Percentiles rank a stretch among this genome's conserved stretches.
Evolutionary conservation across 2,329 filamentous ascomycete genomes (phyloP).

Genomic region (Raffaelea ambrosiae): DNA sequence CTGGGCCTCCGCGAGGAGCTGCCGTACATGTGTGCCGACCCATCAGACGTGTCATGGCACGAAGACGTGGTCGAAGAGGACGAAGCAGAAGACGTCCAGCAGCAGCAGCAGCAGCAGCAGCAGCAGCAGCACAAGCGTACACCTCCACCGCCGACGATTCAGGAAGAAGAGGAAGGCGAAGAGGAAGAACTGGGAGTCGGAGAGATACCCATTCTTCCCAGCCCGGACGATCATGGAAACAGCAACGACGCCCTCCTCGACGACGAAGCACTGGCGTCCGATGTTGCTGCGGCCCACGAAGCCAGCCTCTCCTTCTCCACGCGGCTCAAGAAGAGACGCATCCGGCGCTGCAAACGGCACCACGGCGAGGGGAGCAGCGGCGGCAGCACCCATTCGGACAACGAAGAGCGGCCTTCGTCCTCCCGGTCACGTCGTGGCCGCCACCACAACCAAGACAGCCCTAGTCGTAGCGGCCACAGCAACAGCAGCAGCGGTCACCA

Average conservation of each 20-base stretch:
- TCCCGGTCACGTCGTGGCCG: constrained; percentile 9
- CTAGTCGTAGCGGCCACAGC: neutral
- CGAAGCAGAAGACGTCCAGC: neutral
- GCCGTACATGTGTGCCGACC: neutral
- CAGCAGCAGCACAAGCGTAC: neutral
- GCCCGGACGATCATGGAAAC: no score
- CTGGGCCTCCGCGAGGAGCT: constrained; percentile 9
- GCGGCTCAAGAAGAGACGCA: constrained; percentile 38
- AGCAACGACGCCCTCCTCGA: constrained; percentile 8
- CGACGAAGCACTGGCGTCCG: constrained; percentile 22
- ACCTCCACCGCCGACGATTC: constrained; percentile 8
- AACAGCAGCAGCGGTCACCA: constrained; percentile 10
- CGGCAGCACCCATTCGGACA: constrained; percentile 17
- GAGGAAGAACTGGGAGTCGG: constrained; percentile 15
- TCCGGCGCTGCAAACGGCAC: constrained; percentile 27
- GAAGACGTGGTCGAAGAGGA: neutral
- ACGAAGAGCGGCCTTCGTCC: constrained; percentile 11
- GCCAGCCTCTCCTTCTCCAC: constrained; percentile 33
- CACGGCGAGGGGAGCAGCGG: constrained; percentile 24
- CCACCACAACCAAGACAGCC: constrained; percentile 1
- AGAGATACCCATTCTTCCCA: no score
- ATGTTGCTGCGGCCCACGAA: constrained; percentile 24
- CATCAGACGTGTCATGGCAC: neutral
- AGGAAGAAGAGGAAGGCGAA: constrained; percentile 18
- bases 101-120: neutral